A percentile compares a stretch with the other conserved stretches of the same genome.
These are phyloP conservation scores for Friedmanniomyces endolithicus DNA, from an alignment of 495 filamentous ascomycete genomes.

Conservation along the genomic window DNA sequence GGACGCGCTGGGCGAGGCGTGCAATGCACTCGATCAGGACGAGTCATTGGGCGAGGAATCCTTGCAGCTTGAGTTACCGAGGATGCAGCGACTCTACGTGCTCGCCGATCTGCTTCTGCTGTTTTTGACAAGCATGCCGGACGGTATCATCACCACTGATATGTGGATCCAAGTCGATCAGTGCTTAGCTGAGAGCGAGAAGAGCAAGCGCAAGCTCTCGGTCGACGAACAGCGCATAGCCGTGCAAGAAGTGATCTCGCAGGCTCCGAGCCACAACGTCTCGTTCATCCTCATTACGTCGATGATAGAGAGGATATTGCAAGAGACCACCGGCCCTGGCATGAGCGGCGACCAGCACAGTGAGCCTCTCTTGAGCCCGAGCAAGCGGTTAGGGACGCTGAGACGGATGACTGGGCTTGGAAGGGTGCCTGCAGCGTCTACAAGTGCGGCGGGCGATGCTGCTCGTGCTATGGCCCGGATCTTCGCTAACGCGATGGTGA, in stretches of 20 bases:
- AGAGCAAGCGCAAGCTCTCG: slow-evolving; percentile 34
- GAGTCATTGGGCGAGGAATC: slow-evolving; percentile 45
- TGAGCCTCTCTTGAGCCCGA: slow-evolving; percentile 3
- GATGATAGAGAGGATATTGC: slow-evolving; percentile 43
- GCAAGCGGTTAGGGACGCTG: not conserved
- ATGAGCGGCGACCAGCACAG: not conserved
- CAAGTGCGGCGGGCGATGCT: not conserved
- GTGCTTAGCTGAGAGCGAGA: slow-evolving; percentile 42
- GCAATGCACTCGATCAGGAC: slow-evolving; percentile 61
- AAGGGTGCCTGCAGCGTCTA: slow-evolving; percentile 1
- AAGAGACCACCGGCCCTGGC: slow-evolving; percentile 14
- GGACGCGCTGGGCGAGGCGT: slow-evolving; percentile 33
- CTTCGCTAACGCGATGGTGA: slow-evolving; percentile 5
- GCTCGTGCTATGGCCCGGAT: slow-evolving; percentile 2
- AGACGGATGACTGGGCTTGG: slow-evolving; percentile 6
- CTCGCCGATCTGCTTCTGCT: slow-evolving; percentile 52
- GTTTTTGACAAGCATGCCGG: slow-evolving; percentile 59
- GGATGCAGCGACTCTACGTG: slow-evolving; percentile 55
- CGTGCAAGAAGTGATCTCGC: slow-evolving; percentile 60
- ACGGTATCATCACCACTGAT: slow-evolving; percentile 55
- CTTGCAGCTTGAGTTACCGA: slow-evolving; percentile 39
- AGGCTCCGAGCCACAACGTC: slow-evolving; percentile 64
- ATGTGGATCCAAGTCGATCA: slow-evolving; percentile 63
- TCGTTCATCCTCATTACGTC: slow-evolving; percentile 76
- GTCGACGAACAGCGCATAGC: slow-evolving; percentile 54